Evolutionary conservation across 2,329 filamentous ascomycete genomes (phyloP).

Genomic region (Arthrobotrys pseudoclavata): DNA sequence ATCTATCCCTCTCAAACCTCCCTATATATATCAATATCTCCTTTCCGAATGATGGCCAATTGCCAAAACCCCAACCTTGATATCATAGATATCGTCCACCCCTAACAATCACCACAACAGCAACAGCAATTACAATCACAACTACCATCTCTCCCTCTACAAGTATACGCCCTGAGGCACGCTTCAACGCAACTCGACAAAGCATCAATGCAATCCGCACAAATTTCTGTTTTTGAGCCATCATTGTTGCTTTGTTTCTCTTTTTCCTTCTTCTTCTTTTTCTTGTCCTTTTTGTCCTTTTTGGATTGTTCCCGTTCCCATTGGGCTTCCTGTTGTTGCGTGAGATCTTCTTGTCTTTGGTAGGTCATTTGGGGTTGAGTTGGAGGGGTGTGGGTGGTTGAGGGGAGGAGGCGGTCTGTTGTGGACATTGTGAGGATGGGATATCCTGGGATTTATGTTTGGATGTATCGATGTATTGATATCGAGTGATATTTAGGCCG

Average conservation of each 20-base stretch:
- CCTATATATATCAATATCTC: no score
- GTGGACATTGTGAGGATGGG: not conserved
- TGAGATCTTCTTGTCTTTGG: slow-evolving; percentile 32
- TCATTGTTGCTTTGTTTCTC: not conserved
- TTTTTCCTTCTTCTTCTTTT: slow-evolving; percentile 23
- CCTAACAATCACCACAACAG: not conserved
- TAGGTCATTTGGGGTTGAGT: slow-evolving; percentile 24
- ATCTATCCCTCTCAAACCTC: no score
- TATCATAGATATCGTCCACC: no score
- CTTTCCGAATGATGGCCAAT: no score
- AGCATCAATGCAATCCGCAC: not conserved
- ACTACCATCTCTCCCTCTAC: not conserved
- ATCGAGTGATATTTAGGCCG: not conserved
- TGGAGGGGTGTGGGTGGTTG: not conserved
- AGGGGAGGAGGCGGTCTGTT: not conserved
- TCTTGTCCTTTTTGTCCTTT: not conserved
- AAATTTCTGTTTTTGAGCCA: not conserved
- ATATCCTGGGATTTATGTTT: not conserved
- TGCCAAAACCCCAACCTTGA: no score
- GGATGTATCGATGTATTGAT: not conserved
- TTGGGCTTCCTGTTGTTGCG: not conserved
- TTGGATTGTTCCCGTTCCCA: not conserved
- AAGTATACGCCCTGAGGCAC: not conserved
- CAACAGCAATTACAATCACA: not conserved
- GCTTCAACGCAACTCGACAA: not conserved